Percentiles rank a stretch among this genome's conserved stretches.
phyloP scores from a whole-genome alignment of 1,139 yeast genomes.

The Kodamaea derodonti region DNA sequence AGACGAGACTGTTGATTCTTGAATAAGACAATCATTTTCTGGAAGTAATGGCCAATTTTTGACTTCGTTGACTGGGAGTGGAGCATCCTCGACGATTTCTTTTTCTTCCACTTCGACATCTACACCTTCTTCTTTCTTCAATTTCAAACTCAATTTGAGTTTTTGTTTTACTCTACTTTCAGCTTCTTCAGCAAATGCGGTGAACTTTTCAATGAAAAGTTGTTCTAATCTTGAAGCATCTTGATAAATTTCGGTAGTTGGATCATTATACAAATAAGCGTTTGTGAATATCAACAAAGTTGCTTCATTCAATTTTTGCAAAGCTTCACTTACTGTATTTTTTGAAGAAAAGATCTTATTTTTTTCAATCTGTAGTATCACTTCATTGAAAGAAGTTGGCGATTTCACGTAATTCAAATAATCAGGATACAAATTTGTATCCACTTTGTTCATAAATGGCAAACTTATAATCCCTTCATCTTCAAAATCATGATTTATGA shows the following conservation, averaged over 20 bases:
- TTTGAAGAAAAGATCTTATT: constrained; percentile 34
- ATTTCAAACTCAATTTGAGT: constrained; percentile 22
- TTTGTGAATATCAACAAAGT: constrained; percentile 50
- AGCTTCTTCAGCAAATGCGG: constrained; percentile 20
- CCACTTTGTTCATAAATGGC: constrained; percentile 58
- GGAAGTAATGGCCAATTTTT: constrained; percentile 10
- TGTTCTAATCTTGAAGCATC: constrained; percentile 48
- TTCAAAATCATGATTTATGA: constrained; percentile 41
- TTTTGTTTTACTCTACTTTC: constrained; percentile 25
- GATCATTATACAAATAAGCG: constrained; percentile 57
- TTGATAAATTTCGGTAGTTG: constrained; percentile 51
- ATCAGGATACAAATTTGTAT: constrained; percentile 55
- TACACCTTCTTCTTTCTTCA: constrained; percentile 18
- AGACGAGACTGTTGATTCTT: constrained; percentile 16
- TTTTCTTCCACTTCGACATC: constrained; percentile 15
- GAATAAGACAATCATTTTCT: constrained; percentile 17
- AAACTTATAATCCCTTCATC: constrained; percentile 45
- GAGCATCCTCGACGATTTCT: constrained; percentile 7
- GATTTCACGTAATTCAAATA: constrained; percentile 51
- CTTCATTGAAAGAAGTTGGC: constrained; percentile 54
- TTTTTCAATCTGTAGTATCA: constrained; percentile 39
- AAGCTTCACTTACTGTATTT: constrained; percentile 31
- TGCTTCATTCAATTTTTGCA: constrained; percentile 47
- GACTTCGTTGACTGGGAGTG: constrained; percentile 1
- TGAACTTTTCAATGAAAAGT: constrained; percentile 29